phyloP scores from a whole-genome alignment of 495 filamentous ascomycete species.

The Trichoderma asperelloides region DNA sequence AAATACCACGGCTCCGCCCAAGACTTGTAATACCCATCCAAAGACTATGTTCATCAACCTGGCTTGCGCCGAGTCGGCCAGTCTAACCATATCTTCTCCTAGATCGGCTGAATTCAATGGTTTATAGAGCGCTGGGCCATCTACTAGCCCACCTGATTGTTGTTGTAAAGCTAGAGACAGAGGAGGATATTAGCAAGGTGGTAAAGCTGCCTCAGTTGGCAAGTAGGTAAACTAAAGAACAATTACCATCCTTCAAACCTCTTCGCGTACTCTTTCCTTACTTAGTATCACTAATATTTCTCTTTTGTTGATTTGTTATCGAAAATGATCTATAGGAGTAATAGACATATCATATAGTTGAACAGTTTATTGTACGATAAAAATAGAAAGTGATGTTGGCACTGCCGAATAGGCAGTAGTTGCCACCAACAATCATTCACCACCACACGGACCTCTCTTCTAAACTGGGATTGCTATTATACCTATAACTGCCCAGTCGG shows the following conservation, averaged over 20 bases:
- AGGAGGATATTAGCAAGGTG: not conserved
- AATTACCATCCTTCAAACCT: not conserved
- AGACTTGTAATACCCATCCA: not conserved
- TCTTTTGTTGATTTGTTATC: not conserved
- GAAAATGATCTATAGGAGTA: not conserved
- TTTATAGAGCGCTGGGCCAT: not conserved
- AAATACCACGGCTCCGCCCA: not conserved
- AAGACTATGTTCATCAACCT: not conserved
- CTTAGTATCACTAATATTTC: not conserved
- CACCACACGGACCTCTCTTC: too few species aligned
- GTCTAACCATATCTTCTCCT: not conserved
- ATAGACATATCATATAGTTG: too few species aligned
- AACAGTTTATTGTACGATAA: too few species aligned
- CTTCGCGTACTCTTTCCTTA: not conserved
- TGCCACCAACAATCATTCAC: too few species aligned
- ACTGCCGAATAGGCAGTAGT: too few species aligned
- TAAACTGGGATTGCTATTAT: too few species aligned
- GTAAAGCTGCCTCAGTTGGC: slow-evolving; percentile 20
- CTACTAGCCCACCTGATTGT: not conserved
- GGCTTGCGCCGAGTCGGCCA: not conserved
- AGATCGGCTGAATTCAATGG: not conserved
- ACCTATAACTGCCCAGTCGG: too few species aligned
- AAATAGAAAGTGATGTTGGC: too few species aligned
- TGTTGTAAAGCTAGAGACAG: not conserved
- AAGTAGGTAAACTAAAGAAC: slow-evolving; percentile 24